phyloP scores from a whole-genome alignment of 805 yeast genomes.

The Metschnikowia cerradonensis region DNA sequence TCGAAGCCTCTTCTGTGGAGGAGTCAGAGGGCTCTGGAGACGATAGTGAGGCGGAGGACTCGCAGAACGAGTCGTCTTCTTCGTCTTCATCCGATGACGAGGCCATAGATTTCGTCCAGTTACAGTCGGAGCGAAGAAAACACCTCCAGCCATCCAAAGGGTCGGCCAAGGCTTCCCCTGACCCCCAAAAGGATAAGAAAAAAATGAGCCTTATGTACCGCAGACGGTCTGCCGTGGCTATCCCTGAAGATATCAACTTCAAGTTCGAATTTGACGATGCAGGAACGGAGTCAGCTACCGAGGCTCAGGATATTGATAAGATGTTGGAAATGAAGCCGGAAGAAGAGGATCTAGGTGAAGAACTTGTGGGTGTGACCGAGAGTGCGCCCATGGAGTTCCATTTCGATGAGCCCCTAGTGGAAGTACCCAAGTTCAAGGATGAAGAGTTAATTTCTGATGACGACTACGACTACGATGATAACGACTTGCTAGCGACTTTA shows the following conservation, averaged over 20 bases:
- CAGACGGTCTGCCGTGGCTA: constrained; percentile 34
- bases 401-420: constrained; percentile 33
- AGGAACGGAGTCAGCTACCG: constrained; percentile 8
- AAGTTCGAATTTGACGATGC: constrained; percentile 40
- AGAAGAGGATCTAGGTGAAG: constrained; percentile 65
- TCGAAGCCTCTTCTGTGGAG: constrained; percentile 20
- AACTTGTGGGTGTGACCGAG: constrained; percentile 17
- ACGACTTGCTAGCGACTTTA: constrained; percentile 42
- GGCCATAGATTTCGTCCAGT: constrained; percentile 65
- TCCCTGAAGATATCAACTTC: constrained; percentile 42
- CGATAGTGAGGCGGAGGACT: constrained; percentile 20
- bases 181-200: constrained; percentile 6
- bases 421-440: constrained; percentile 51
- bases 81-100: constrained; percentile 50
- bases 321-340: constrained; percentile 20
- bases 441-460: constrained; percentile 53
- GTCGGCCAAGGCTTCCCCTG: constrained; percentile 3
- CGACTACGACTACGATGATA: constrained; percentile 57
- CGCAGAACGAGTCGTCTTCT: constrained; percentile 25
- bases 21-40: constrained; percentile 30
- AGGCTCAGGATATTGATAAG: constrained; percentile 16
- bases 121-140: constrained; percentile 58
- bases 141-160: constrained; percentile 8
- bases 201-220: constrained; percentile 18
- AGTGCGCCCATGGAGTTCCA: constrained; percentile 24